phyloP scores from a whole-genome alignment of 257 asterid species.

The Solanum chilense region DNA sequence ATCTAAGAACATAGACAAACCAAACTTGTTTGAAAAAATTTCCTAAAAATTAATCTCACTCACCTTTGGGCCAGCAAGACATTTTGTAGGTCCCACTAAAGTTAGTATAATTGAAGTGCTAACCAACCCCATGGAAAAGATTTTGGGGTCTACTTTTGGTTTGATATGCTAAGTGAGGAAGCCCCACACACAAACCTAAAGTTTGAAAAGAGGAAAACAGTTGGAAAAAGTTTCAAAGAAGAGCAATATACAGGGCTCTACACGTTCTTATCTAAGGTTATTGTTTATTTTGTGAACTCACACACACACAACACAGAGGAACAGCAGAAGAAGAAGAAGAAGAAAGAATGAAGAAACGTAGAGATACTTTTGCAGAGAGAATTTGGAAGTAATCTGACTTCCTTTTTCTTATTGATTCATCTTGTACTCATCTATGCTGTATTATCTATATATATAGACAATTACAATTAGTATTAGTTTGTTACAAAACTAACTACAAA shows the following conservation, averaged over 20 bases:
- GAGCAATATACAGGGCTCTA: too few species aligned
- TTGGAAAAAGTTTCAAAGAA: conserved; percentile 8
- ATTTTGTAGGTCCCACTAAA: conserved; percentile 8
- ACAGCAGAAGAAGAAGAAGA: too few species aligned
- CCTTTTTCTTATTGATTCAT: too few species aligned
- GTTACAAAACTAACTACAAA: too few species aligned
- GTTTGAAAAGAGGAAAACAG: conserved; percentile 19
- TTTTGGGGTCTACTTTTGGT: conserved; percentile 3
- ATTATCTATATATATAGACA: too few species aligned
- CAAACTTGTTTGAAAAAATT: background rate
- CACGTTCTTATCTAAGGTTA: background rate
- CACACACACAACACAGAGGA: too few species aligned
- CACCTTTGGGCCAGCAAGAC: conserved; percentile 6
- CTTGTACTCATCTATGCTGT: too few species aligned
- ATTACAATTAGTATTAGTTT: too few species aligned
- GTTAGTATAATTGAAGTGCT: background rate
- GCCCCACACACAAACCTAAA: conserved; percentile 18
- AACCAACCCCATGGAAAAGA: conserved; percentile 14
- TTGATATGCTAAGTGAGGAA: conserved; percentile 16
- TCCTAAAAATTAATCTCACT: background rate
- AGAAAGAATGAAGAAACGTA: too few species aligned
- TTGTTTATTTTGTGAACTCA: too few species aligned
- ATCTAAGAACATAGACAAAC: background rate
- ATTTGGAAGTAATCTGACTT: too few species aligned
- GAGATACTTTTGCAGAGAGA: too few species aligned